phyloP scores from a whole-genome alignment of 2,329 filamentous ascomycete species.

The Xylaria sp. region DNA sequence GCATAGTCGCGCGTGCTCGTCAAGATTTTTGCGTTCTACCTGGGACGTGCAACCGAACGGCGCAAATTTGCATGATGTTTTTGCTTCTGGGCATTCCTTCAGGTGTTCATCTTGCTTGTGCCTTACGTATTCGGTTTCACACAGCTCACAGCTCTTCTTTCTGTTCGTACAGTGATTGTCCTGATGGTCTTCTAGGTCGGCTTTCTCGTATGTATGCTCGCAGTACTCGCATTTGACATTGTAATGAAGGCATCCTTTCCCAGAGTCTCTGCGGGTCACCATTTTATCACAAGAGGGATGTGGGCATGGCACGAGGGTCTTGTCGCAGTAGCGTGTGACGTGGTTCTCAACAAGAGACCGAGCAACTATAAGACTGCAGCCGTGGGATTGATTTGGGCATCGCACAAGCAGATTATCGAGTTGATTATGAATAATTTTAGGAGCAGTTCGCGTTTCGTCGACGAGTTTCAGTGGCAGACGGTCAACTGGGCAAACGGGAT shows the following conservation, averaged over 20 bases:
- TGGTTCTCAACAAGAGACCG: conserved; percentile 67
- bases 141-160: conserved; percentile 61
- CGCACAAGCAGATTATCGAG: conserved; percentile 68
- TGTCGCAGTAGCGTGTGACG: conserved; percentile 65
- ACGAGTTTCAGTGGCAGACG: conserved; percentile 55
- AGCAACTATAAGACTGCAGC: conserved; percentile 62
- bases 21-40: conserved; percentile 54
- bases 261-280: conserved; percentile 61
- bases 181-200: conserved; percentile 59
- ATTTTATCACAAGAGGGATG: conserved; percentile 62
- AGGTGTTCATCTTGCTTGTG: conserved; percentile 60
- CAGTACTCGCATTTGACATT: conserved; percentile 65
- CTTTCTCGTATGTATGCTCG: conserved; percentile 58
- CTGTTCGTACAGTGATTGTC: conserved; percentile 57
- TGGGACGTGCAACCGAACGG: conserved; percentile 60
- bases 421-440: conserved; percentile 66
- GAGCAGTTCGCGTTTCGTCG: conserved; percentile 49
- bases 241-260: conserved; percentile 66
- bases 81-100: conserved; percentile 57
- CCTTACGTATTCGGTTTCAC: conserved; percentile 57
- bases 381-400: conserved; percentile 64
- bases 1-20: conserved; percentile 60
- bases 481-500: conserved; percentile 67
- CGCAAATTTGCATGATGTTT: conserved; percentile 58
- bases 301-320: conserved; percentile 66